A percentile compares a stretch with the other conserved stretches of the same genome.
Evolutionary conservation across 1,139 yeast genomes (phyloP).

Genomic region (Diutina scorzettiae): DNA sequence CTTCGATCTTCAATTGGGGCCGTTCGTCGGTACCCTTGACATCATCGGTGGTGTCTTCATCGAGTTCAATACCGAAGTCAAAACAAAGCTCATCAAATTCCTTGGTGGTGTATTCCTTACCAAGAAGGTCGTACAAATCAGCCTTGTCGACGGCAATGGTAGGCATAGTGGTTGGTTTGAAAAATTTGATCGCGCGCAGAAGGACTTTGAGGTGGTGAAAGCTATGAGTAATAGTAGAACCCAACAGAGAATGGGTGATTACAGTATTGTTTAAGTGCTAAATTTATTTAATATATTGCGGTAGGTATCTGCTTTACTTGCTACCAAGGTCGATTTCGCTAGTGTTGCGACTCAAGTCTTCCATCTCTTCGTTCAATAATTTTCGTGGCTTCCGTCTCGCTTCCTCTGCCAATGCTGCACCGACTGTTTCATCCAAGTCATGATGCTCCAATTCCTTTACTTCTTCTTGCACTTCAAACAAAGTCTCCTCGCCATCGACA

Average conservation of each 20-base stretch:
- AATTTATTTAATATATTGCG: too few species aligned
- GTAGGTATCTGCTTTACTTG: too few species aligned
- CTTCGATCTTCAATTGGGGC: conserved; percentile 92
- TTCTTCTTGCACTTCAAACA: conserved; percentile 37
- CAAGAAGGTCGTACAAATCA: conserved; percentile 76
- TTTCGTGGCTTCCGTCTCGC: neutral
- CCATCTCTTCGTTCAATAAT: neutral
- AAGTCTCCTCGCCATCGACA: conserved; percentile 11
- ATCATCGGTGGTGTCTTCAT: conserved; percentile 86
- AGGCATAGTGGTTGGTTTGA: conserved; percentile 48
- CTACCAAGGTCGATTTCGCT: too few species aligned
- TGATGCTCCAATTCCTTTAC: conserved; percentile 23
- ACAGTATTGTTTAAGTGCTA: too few species aligned
- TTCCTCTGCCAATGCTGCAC: neutral
- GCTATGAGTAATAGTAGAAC: neutral
- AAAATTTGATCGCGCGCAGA: conserved; percentile 1
- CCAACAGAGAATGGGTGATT: too few species aligned
- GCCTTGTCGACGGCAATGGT: conserved; percentile 91
- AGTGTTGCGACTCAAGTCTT: too few species aligned
- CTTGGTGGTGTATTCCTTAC: conserved; percentile 69
- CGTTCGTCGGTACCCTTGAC: conserved; percentile 63
- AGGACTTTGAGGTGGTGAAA: neutral
- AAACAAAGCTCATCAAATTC: conserved; percentile 97
- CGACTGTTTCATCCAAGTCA: conserved; percentile 1
- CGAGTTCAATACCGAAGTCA: conserved; percentile 94